Evolutionary conservation across 73 alveolate species (phyloP).

Genomic region (Durusdinium trenchii): DNA sequence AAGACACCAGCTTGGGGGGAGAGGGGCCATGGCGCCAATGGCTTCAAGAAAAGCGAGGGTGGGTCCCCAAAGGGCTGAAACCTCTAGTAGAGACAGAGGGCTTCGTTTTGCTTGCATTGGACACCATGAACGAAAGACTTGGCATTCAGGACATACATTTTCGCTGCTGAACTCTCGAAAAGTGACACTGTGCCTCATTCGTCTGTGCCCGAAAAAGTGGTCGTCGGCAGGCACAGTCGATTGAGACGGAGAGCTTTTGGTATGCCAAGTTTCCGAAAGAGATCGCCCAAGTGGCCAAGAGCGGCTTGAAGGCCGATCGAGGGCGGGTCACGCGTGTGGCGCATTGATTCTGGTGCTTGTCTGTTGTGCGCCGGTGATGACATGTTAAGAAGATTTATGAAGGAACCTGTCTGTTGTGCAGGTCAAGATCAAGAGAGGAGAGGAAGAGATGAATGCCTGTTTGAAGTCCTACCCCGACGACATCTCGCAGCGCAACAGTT

Average conservation of each 20-base stretch:
- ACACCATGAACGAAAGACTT: too few species aligned
- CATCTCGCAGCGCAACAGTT: background rate
- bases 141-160: too few species aligned
- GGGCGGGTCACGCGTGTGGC: background rate
- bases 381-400: background rate
- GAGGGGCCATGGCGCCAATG: too few species aligned
- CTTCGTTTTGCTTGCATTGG: too few species aligned
- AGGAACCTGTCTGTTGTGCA: background rate
- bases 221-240: conserved; percentile 67
- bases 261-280: conserved; percentile 72
- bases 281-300: conserved; percentile 49
- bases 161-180: too few species aligned
- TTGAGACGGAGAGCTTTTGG: conserved; percentile 87
- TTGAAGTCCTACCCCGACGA: conserved; percentile 69
- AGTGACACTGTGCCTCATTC: too few species aligned
- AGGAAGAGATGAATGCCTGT: conserved; percentile 67
- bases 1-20: too few species aligned
- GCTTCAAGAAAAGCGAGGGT: too few species aligned
- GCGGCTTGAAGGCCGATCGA: conserved; percentile 55
- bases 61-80: too few species aligned
- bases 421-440: conserved; percentile 80
- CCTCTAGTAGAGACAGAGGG: too few species aligned
- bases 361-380: background rate
- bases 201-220: too few species aligned
- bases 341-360: background rate